Conservation (phyloP, 2,329 filamentous ascomycete genomes). For the Phoma sp. region DNA sequence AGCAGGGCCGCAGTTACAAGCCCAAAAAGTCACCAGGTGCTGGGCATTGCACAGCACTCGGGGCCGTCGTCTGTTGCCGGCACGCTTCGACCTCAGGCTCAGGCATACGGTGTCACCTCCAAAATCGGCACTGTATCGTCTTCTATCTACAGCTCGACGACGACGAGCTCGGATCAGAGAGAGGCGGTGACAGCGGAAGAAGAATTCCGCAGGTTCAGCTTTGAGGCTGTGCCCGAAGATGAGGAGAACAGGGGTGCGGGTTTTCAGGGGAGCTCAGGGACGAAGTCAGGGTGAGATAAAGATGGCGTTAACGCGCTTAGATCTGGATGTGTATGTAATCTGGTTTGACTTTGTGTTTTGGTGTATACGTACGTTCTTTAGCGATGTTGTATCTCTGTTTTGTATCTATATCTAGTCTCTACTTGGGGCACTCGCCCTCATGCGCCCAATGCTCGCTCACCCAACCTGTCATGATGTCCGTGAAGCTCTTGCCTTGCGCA, state of each 20-base stretch:
- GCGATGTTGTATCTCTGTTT: background rate
- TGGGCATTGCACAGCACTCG: background rate
- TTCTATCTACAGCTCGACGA: constrained; percentile 15
- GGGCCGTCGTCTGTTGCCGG: background rate
- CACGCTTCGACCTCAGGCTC: background rate
- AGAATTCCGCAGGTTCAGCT: constrained; percentile 30
- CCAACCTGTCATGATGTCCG: constrained; percentile 65
- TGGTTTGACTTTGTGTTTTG: background rate
- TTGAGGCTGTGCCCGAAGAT: constrained; percentile 17
- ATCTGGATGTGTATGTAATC: no score
- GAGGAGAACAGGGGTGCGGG: background rate
- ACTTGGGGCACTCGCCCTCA: constrained; percentile 27
- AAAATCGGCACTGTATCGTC: constrained; percentile 7
- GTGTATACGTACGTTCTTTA: background rate
- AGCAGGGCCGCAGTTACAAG: background rate
- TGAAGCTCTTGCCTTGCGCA: constrained; percentile 61
- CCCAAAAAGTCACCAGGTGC: background rate
- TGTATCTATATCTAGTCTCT: no score
- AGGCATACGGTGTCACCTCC: background rate
- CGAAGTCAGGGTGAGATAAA: background rate
- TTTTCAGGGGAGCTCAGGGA: no score
- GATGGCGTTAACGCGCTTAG: background rate
- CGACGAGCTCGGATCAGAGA: constrained; percentile 19
- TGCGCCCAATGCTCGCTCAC: constrained; percentile 60
- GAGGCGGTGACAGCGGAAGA: constrained; percentile 21